Conservation (phyloP, 768 basidiomycete genomes). For the Hortiboletus campestris region DNA sequence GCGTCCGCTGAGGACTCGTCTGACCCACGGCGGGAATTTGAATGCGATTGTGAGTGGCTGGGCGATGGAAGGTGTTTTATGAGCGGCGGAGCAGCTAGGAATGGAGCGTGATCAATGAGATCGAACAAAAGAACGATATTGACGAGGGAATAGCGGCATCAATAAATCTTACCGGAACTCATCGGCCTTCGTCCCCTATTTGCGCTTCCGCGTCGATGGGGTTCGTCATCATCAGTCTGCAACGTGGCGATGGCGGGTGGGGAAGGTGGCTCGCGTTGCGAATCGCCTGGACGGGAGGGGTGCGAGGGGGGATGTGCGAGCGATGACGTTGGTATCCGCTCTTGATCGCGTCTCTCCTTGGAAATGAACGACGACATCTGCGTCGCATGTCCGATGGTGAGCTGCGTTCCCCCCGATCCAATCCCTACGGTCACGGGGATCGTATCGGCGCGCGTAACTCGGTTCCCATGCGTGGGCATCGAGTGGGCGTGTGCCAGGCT, state of each 20-base stretch:
- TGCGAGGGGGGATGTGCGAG: constrained; percentile 20
- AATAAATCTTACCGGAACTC: constrained; percentile 23
- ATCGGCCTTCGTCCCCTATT: constrained; percentile 31
- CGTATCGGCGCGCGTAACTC: constrained; percentile 31
- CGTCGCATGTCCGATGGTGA: constrained; percentile 18
- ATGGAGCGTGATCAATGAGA: constrained; percentile 1
- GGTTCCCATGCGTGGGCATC: constrained; percentile 18
- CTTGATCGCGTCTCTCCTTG: constrained; percentile 29
- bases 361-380: constrained; percentile 25
- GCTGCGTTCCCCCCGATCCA: constrained; percentile 26
- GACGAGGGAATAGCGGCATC: neutral
- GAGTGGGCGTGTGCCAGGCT: constrained; percentile 21
- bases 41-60: constrained; percentile 22
- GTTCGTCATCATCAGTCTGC: constrained; percentile 26
- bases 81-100: constrained; percentile 15
- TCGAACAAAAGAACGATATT: neutral
- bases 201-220: constrained; percentile 17
- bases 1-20: constrained; percentile 30
- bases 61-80: constrained; percentile 28
- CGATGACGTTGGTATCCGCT: constrained; percentile 24
- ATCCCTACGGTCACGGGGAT: constrained; percentile 29
- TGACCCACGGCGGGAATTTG: constrained; percentile 26
- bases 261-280: constrained; percentile 31
- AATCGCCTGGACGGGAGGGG: constrained; percentile 9
- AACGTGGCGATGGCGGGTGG: constrained; percentile 34